Percentiles rank a stretch among this genome's conserved stretches.
Conservation (phyloP, 78 protist genomes). For the Dictyostelium citrinum region DNA sequence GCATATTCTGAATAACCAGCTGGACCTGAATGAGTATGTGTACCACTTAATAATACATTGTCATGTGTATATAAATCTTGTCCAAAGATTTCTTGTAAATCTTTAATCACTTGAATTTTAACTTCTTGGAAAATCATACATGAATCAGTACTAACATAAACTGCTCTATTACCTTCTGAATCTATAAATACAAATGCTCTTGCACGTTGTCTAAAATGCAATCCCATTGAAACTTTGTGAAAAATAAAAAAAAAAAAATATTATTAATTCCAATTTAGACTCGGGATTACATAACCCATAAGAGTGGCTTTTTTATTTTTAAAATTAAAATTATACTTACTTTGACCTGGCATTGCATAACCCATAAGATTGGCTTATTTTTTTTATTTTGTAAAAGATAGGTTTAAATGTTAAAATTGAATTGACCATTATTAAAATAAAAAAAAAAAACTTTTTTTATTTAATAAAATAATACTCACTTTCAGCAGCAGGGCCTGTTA, state of each 20-base stretch:
- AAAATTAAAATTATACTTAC: background rate
- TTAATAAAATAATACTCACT: conserved; percentile 6
- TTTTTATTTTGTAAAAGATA: background rate
- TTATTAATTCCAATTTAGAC: too few species aligned
- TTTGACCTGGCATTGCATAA: conserved; percentile 77
- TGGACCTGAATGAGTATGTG: conserved; percentile 88
- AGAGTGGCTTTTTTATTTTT: too few species aligned
- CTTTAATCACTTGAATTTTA: conserved; percentile 56
- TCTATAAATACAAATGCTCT: conserved; percentile 78
- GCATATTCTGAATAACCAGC: conserved; percentile 83
- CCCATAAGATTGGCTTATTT: conserved; percentile 79
- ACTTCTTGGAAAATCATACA: conserved; percentile 80
- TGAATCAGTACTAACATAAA: conserved; percentile 61
- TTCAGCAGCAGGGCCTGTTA: conserved; percentile 85
- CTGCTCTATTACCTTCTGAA: conserved; percentile 64
- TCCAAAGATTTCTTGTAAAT: conserved; percentile 34
- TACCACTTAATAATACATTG: conserved; percentile 79
- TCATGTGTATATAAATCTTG: conserved; percentile 19
- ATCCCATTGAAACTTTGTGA: background rate
- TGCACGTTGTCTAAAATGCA: conserved; percentile 75
- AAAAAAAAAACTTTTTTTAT: too few species aligned
- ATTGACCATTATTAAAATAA: background rate
- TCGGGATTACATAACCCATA: too few species aligned
- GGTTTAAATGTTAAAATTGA: background rate
- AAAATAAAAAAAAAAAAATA: too few species aligned